Evolutionary conservation across 108 stramenopile species (phyloP).

Genomic region (Fistulifera pelliculosa): DNA sequence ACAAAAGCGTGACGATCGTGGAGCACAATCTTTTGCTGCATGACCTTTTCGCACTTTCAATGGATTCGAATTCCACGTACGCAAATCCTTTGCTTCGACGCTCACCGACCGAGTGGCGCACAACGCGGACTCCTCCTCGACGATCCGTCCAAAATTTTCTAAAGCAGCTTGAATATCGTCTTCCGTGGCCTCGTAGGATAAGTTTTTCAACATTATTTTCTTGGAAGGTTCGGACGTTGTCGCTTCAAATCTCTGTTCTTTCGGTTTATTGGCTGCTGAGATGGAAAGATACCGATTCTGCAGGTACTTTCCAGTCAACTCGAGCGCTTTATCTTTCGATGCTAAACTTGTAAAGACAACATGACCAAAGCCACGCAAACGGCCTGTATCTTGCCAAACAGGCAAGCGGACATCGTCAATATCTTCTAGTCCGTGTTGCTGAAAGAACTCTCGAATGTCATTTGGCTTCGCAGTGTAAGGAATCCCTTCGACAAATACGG

Average conservation of each 20-base stretch:
- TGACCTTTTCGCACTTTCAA: constrained; percentile 53
- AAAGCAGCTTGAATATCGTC: constrained; percentile 64
- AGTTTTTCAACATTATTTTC: constrained; percentile 65
- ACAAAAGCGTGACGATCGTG: constrained; percentile 43
- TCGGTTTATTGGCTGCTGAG: constrained; percentile 48
- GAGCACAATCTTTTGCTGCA: constrained; percentile 31
- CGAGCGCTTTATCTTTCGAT: constrained; percentile 47
- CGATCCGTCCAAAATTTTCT: constrained; percentile 35
- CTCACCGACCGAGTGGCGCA: constrained; percentile 40
- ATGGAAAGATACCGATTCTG: constrained; percentile 77
- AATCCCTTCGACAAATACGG: constrained; percentile 89
- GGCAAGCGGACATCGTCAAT: constrained; percentile 79
- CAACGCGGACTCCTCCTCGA: constrained; percentile 66
- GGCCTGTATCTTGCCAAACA: constrained; percentile 88
- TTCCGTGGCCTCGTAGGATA: constrained; percentile 85
- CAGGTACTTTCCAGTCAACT: constrained; percentile 60
- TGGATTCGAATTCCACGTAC: constrained; percentile 66
- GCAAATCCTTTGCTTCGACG: constrained; percentile 70
- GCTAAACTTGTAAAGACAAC: constrained; percentile 62
- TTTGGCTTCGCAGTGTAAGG: constrained; percentile 69
- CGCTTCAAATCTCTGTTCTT: not conserved
- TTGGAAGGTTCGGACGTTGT: constrained; percentile 5
- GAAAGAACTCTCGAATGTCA: constrained; percentile 71
- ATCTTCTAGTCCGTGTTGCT: constrained; percentile 33
- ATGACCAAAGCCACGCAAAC: constrained; percentile 90